Percentiles rank a stretch among this genome's conserved stretches.
Evolutionary conservation across 2,329 filamentous ascomycete species (phyloP).

Genomic region (Sporothrix inflata): DNA sequence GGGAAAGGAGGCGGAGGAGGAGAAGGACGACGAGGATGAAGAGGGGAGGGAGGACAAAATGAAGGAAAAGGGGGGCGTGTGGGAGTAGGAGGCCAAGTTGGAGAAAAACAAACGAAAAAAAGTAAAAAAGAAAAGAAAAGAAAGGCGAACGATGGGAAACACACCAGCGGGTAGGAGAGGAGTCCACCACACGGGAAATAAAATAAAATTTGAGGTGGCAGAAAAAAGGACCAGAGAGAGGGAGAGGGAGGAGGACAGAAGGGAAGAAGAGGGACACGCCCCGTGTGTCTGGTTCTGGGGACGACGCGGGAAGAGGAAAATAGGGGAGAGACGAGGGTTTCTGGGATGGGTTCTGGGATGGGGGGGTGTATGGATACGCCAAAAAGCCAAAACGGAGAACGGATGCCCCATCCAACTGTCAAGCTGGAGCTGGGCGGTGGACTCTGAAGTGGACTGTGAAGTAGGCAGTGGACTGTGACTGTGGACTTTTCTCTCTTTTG

Average conservation of each 20-base stretch:
- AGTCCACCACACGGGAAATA: constrained; percentile 21
- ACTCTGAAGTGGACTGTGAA: neutral
- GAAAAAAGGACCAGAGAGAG: constrained; percentile 8
- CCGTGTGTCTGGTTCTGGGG: constrained; percentile 28
- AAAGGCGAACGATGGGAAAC: neutral
- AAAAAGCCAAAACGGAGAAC: constrained; percentile 13
- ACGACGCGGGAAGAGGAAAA: constrained; percentile 8
- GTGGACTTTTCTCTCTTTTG: neutral
- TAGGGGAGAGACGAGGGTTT: neutral
- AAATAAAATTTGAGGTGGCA: constrained; percentile 26
- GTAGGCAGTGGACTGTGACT: neutral
- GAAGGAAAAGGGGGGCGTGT: constrained; percentile 13
- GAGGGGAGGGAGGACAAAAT: neutral
- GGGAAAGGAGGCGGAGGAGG: constrained; percentile 1
- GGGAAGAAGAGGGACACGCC: neutral
- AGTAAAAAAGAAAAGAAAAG: neutral
- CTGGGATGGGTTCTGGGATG: neutral
- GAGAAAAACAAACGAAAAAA: constrained; percentile 16
- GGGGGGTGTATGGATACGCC: constrained; percentile 1
- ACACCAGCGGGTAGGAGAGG: neutral
- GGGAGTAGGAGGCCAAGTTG: neutral
- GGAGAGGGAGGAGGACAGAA: neutral
- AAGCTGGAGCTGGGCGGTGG: constrained; percentile 30
- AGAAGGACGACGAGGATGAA: constrained; percentile 8
- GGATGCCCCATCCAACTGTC: constrained; percentile 17